Percentiles rank a stretch among this genome's conserved stretches.
Conservation (phyloP, 768 basidiomycete species). For the Gloeophyllum trabeum region DNA sequence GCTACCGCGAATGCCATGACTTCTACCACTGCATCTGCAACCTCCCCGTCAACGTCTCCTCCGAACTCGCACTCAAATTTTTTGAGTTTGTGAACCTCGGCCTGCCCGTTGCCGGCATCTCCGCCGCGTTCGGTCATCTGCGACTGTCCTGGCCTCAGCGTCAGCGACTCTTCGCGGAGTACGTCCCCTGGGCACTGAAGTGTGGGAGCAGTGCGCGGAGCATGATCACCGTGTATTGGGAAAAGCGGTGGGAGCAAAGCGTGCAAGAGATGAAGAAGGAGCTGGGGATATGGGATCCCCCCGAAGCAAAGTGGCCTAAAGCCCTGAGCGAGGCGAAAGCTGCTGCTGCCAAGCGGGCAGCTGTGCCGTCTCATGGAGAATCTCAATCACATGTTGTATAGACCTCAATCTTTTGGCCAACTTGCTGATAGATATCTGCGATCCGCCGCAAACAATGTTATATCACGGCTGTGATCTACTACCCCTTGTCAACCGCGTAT, state of each 20-base stretch:
- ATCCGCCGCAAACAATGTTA: too few relatives aligned
- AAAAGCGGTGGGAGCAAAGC: neutral
- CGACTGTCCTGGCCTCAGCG: slow-evolving; percentile 41
- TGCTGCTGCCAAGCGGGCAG: neutral
- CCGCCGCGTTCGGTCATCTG: slow-evolving; percentile 70
- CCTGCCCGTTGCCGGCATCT: slow-evolving; percentile 78
- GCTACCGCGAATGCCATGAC: slow-evolving; percentile 97
- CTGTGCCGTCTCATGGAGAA: too few relatives aligned
- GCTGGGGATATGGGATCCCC: neutral
- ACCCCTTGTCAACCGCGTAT: too few relatives aligned
- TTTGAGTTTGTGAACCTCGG: slow-evolving; percentile 92
- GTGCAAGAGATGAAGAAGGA: neutral
- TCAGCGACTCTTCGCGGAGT: slow-evolving; percentile 53
- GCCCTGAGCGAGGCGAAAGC: neutral
- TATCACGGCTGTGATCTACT: too few relatives aligned
- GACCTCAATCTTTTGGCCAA: too few relatives aligned
- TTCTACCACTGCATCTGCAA: slow-evolving; percentile 90
- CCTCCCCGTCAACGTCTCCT: slow-evolving; percentile 82
- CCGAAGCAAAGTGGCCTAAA: neutral
- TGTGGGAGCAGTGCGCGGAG: slow-evolving; percentile 68
- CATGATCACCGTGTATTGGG: slow-evolving; percentile 1
- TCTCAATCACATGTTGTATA: too few relatives aligned
- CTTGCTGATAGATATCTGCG: too few relatives aligned
- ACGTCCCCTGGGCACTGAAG: slow-evolving; percentile 85
- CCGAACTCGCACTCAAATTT: slow-evolving; percentile 88